Evolutionary conservation across 495 filamentous ascomycete species (phyloP).

Genomic region (Neurospora terricola): DNA sequence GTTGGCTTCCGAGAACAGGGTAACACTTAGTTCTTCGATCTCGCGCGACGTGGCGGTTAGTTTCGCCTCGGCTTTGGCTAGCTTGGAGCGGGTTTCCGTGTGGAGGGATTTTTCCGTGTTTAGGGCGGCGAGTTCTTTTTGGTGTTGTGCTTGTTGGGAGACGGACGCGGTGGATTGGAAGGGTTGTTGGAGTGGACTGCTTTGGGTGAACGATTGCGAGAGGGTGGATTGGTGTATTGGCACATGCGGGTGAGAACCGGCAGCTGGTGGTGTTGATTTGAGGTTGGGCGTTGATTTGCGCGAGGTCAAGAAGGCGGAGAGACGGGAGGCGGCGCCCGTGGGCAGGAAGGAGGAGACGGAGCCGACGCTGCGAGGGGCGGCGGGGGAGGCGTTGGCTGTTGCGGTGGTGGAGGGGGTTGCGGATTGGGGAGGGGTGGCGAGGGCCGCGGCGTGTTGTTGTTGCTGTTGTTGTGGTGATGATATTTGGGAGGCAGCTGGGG

Average conservation of each 20-base stretch:
- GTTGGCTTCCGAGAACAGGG: conserved; percentile 88
- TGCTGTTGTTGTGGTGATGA: conserved; percentile 6
- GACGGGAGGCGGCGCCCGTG: conserved; percentile 36
- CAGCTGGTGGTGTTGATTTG: conserved; percentile 8
- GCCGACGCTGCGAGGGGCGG: background rate
- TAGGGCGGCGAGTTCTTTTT: background rate
- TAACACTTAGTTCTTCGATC: conserved; percentile 79
- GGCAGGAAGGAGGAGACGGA: conserved; percentile 31
- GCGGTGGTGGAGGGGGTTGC: conserved; percentile 16
- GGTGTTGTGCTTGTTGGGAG: background rate
- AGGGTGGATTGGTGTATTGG: background rate
- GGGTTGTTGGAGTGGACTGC: conserved; percentile 1
- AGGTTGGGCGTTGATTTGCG: conserved; percentile 38
- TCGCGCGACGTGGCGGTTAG: conserved; percentile 63
- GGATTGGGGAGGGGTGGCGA: conserved; percentile 15
- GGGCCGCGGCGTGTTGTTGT: conserved; percentile 8
- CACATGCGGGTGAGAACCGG: background rate
- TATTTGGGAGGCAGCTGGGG: conserved; percentile 16
- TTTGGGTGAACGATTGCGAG: background rate
- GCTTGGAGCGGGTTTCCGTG: background rate
- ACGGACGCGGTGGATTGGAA: conserved; percentile 14
- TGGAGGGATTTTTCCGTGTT: background rate
- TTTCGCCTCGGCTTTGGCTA: conserved; percentile 56
- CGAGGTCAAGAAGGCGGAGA: conserved; percentile 58
- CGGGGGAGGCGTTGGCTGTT: conserved; percentile 1